Conservation (phyloP, 495 filamentous ascomycete species). For the Talaromyces wortmannii region DNA sequence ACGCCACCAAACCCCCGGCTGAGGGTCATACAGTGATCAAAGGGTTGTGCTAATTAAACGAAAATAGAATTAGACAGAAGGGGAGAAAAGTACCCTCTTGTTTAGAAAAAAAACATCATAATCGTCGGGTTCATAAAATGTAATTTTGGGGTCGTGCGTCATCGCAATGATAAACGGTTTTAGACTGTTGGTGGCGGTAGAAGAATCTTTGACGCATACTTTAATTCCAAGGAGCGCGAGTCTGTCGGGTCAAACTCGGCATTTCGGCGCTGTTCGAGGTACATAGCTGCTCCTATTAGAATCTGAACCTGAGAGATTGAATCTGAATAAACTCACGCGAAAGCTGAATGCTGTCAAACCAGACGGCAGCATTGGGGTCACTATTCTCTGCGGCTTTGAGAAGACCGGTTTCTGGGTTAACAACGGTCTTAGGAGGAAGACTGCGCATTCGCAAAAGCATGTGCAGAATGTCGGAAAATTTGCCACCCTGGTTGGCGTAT, state of each 20-base stretch:
- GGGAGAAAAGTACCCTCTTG: neutral
- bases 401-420: slow-evolving; percentile 44
- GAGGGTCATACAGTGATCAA: neutral
- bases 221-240: slow-evolving; percentile 60
- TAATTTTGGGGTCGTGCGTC: too few relatives aligned
- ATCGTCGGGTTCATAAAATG: too few relatives aligned
- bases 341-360: slow-evolving; percentile 55
- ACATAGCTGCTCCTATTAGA: slow-evolving; percentile 18
- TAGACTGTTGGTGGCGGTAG: slow-evolving; percentile 19
- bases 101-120: neutral
- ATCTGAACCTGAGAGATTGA: neutral
- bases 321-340: slow-evolving; percentile 41
- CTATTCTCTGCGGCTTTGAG: slow-evolving; percentile 46
- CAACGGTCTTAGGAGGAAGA: slow-evolving; percentile 54
- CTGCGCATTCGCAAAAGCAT: slow-evolving; percentile 72
- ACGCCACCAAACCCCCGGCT: neutral
- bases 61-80: too few relatives aligned
- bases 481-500: slow-evolving; percentile 65
- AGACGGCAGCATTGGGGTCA: slow-evolving; percentile 44
- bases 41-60: too few relatives aligned
- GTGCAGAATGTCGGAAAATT: slow-evolving; percentile 62
- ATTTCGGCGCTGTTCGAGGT: slow-evolving; percentile 37
- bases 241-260: slow-evolving; percentile 55
- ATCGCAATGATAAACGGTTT: too few relatives aligned
- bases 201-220: slow-evolving; percentile 57